Percentiles rank a stretch among this genome's conserved stretches.
Evolutionary conservation across 495 filamentous ascomycete genomes (phyloP).

Genomic region (Penicillium ucsense): DNA sequence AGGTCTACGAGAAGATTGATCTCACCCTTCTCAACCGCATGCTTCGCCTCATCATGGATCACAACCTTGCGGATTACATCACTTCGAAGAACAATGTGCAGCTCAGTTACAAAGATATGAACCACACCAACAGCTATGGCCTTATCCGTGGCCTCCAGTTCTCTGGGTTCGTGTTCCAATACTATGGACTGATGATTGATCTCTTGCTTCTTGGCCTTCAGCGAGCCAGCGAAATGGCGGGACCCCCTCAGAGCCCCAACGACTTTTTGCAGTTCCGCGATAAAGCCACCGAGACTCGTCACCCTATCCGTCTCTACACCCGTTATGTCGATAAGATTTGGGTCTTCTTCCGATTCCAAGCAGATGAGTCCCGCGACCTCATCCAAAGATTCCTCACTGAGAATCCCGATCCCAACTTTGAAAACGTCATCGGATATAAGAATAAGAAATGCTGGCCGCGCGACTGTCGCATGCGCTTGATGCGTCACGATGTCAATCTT

Average conservation of each 20-base stretch:
- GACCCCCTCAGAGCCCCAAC: slow-evolving; percentile 91
- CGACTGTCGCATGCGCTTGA: slow-evolving; percentile 93
- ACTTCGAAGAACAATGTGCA: slow-evolving; percentile 99
- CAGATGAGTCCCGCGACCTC: slow-evolving; percentile 89
- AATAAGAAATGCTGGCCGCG: slow-evolving; percentile 99
- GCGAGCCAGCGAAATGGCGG: slow-evolving; percentile 92
- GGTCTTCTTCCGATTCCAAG: slow-evolving; percentile 90
- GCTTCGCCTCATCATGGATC: slow-evolving; percentile 95
- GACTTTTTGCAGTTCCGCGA: slow-evolving; percentile 98
- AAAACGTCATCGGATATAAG: slow-evolving; percentile 97
- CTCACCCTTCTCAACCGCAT: slow-evolving; percentile 90
- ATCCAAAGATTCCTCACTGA: slow-evolving; percentile 98
- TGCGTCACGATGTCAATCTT: slow-evolving; percentile 98
- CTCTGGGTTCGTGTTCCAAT: slow-evolving; percentile 98
- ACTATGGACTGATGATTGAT: slow-evolving; percentile 94
- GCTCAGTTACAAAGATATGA: slow-evolving; percentile 99
- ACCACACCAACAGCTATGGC: slow-evolving; percentile 97
- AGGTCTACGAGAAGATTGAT: slow-evolving; percentile 99
- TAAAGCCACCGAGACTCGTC: slow-evolving; percentile 76
- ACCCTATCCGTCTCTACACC: slow-evolving; percentile 94
- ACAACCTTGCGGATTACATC: slow-evolving; percentile 98
- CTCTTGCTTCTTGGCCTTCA: slow-evolving; percentile 86
- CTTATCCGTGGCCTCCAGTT: slow-evolving; percentile 97
- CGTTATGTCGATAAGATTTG: slow-evolving; percentile 97
- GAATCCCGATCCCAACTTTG: slow-evolving; percentile 97